phyloP scores from a whole-genome alignment of 306 rosid genomes.

The Casuarina glauca region DNA sequence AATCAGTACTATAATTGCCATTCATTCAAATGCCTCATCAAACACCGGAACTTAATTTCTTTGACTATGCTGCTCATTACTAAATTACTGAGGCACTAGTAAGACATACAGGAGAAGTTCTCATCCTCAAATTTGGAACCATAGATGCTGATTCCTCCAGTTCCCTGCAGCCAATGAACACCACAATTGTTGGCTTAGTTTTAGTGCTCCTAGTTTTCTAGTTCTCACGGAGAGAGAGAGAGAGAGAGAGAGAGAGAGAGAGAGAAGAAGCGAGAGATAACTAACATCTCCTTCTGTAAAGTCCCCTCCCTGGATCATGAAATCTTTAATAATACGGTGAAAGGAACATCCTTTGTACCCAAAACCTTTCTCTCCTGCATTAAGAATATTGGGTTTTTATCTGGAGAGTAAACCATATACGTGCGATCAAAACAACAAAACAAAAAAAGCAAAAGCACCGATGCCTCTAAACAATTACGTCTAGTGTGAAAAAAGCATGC shows the following conservation, averaged over 20 bases:
- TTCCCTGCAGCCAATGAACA: slow-evolving; percentile 65
- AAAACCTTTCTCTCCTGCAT: slow-evolving; percentile 89
- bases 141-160: slow-evolving; percentile 88
- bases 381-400: slow-evolving; percentile 24
- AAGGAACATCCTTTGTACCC: slow-evolving; percentile 91
- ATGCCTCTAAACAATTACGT: slow-evolving; percentile 9
- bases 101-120: slow-evolving; percentile 66
- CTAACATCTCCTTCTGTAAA: slow-evolving; percentile 83
- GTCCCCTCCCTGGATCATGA: slow-evolving; percentile 99
- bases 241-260: slow-evolving; percentile 13
- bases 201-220: slow-evolving; percentile 6
- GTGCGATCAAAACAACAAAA: slow-evolving; percentile 21
- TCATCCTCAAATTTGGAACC: slow-evolving; percentile 82
- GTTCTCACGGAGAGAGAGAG: background rate
- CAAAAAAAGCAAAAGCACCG: slow-evolving; percentile 1
- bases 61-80: slow-evolving; percentile 4
- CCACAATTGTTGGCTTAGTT: slow-evolving; percentile 18
- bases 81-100: slow-evolving; percentile 16
- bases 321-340: slow-evolving; percentile 87
- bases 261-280: slow-evolving; percentile 4
- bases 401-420: slow-evolving; percentile 12
- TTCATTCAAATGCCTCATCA: slow-evolving; percentile 8
- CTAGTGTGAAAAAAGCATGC: slow-evolving; percentile 30
- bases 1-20: background rate
- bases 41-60: slow-evolving; percentile 2